phyloP scores from a whole-genome alignment of 352 stramenopile genomes.

The Discostella stelligera region DNA sequence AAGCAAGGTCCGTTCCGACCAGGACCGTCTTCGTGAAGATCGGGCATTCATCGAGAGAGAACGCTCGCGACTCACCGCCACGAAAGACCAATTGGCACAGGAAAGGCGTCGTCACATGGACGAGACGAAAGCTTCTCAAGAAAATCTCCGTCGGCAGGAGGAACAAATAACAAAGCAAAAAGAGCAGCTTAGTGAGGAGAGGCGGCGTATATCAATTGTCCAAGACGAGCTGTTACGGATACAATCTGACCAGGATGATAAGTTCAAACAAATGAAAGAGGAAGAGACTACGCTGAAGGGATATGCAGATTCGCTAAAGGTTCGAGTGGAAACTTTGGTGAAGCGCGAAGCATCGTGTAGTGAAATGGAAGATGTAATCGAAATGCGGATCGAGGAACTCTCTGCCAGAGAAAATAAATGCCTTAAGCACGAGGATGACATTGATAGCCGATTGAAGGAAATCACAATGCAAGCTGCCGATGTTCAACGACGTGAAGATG shows the following conservation, averaged over 20 bases:
- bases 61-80: neutral
- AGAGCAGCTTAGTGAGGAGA: slow-evolving; percentile 23
- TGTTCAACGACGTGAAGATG: slow-evolving; percentile 18
- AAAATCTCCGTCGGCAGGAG: slow-evolving; percentile 11
- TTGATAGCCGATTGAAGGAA: slow-evolving; percentile 11
- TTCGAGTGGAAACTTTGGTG: slow-evolving; percentile 27
- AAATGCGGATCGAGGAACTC: slow-evolving; percentile 34
- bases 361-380: slow-evolving; percentile 28
- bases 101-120: slow-evolving; percentile 15
- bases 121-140: slow-evolving; percentile 6
- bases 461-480: neutral
- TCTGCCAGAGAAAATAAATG: slow-evolving; percentile 31
- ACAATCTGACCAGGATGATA: slow-evolving; percentile 26
- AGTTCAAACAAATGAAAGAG: slow-evolving; percentile 15
- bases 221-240: slow-evolving; percentile 36
- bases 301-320: slow-evolving; percentile 19
- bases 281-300: slow-evolving; percentile 32
- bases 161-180: slow-evolving; percentile 5
- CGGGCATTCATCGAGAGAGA: slow-evolving; percentile 20
- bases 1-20: slow-evolving; percentile 16
- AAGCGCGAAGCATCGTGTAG: slow-evolving; percentile 24
- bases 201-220: slow-evolving; percentile 25
- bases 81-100: slow-evolving; percentile 8
- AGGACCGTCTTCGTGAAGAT: slow-evolving; percentile 22
- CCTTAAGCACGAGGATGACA: slow-evolving; percentile 10